Percentiles rank a stretch among this genome's conserved stretches.
phyloP scores from a whole-genome alignment of 495 filamentous ascomycete genomes.

The Trichoderma asperelloides region DNA sequence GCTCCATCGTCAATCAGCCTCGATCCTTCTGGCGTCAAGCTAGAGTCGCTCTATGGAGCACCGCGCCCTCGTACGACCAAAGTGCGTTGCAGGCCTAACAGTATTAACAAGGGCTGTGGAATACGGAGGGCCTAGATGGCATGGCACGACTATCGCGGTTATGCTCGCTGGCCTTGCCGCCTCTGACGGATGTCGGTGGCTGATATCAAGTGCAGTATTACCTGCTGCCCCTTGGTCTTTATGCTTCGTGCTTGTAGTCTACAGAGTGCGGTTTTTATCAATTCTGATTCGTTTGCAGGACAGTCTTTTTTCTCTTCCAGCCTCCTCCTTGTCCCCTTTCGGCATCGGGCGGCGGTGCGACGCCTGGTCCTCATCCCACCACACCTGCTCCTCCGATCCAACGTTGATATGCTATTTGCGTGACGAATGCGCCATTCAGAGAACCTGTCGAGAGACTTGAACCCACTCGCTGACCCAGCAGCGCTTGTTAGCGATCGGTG shows the following conservation, averaged over 20 bases:
- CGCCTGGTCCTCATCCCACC: constrained; percentile 2
- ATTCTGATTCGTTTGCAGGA: not conserved
- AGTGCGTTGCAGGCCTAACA: not conserved
- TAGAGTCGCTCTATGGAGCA: not conserved
- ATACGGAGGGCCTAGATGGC: not conserved
- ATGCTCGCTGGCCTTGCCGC: too few relatives aligned
- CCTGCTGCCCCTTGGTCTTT: too few relatives aligned
- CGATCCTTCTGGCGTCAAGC: constrained; percentile 5
- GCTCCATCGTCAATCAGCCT: not conserved
- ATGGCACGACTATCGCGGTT: too few relatives aligned
- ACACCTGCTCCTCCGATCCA: not conserved
- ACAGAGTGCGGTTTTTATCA: too few relatives aligned
- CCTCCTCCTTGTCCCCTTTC: not conserved
- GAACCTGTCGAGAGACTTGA: not conserved
- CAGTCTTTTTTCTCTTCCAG: not conserved
- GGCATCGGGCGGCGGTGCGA: not conserved
- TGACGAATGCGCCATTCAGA: not conserved
- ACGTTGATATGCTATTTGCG: not conserved
- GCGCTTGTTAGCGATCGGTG: not conserved
- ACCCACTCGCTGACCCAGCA: not conserved
- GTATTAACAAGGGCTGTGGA: not conserved
- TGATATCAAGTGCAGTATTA: too few relatives aligned
- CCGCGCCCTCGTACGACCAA: not conserved
- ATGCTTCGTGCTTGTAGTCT: not conserved
- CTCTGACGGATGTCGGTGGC: too few relatives aligned